phyloP scores from a whole-genome alignment of 2,329 filamentous ascomycete species.

The Colletotrichum magnum region DNA sequence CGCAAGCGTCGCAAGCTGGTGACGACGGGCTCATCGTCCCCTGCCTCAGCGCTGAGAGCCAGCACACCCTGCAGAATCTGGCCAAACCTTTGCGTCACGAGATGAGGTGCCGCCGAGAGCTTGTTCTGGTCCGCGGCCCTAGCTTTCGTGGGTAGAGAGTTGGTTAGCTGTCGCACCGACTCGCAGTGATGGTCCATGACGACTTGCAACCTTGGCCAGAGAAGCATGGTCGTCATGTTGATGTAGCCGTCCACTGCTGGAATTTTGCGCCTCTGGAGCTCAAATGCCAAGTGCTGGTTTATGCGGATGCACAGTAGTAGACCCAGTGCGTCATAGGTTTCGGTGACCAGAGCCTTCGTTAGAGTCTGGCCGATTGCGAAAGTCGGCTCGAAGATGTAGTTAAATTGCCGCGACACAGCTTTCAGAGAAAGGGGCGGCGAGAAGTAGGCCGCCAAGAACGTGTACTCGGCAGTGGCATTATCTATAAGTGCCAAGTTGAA shows the following conservation, averaged over 20 bases:
- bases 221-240: conserved; percentile 94
- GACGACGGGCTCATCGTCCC: conserved; percentile 93
- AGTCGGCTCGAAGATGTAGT: conserved; percentile 90
- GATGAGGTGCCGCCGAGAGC: conserved; percentile 86
- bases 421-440: conserved; percentile 81
- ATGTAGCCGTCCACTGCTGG: conserved; percentile 92
- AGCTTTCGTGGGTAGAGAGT: conserved; percentile 62
- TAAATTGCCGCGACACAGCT: conserved; percentile 85
- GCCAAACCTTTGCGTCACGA: conserved; percentile 94
- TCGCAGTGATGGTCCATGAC: conserved; percentile 96
- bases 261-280: conserved; percentile 90
- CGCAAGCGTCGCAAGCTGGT: conserved; percentile 84
- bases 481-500: conserved; percentile 96
- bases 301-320: conserved; percentile 91
- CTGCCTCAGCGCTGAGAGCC: conserved; percentile 86
- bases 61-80: conserved; percentile 91
- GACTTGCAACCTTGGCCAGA: conserved; percentile 96
- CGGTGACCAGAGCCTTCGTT: conserved; percentile 81
- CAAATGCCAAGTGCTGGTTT: conserved; percentile 95
- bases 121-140: conserved; percentile 63
- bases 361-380: conserved; percentile 86
- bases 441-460: conserved; percentile 93
- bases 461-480: conserved; percentile 95
- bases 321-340: conserved; percentile 87
- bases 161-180: conserved; percentile 78